These are phyloP conservation scores for Cymbopogon citratus DNA, from an alignment of 176 grass and related monocot genomes.

Conservation along the genomic window DNA sequence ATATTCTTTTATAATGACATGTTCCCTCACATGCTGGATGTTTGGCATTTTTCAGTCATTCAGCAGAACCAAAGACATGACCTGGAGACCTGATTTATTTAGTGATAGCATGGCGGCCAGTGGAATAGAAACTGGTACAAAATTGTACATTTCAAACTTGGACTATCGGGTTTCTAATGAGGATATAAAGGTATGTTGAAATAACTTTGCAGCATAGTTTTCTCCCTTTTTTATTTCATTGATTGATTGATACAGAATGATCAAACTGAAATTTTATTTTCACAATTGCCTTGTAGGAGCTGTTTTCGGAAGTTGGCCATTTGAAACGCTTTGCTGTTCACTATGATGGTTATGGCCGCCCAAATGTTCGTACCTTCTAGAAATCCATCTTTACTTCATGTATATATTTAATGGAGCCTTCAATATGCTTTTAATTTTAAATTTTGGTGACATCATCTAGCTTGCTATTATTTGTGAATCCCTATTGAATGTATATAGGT, in stretches of 20 bases:
- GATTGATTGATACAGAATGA: conserved; percentile 1
- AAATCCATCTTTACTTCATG: conserved; percentile 9
- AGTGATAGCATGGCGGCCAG: conserved; percentile 68
- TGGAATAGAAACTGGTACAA: conserved; percentile 83
- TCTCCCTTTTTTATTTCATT: background rate
- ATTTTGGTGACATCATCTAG: background rate
- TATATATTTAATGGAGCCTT: background rate
- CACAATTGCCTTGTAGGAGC: conserved; percentile 39
- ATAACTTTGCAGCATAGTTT: background rate
- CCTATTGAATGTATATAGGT: background rate
- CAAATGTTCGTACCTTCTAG: conserved; percentile 48
- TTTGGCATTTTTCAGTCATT: conserved; percentile 87
- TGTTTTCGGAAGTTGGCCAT: conserved; percentile 77
- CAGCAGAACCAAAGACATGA: conserved; percentile 86
- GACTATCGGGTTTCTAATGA: conserved; percentile 89
- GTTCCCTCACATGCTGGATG: conserved; percentile 47
- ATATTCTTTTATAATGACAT: conserved; percentile 26
- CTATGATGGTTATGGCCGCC: conserved; percentile 72
- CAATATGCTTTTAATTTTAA: background rate
- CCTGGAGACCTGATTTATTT: conserved; percentile 91
- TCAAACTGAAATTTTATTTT: conserved; percentile 28
- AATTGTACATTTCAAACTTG: conserved; percentile 96
- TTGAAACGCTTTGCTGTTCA: conserved; percentile 79
- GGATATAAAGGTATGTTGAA: conserved; percentile 91
- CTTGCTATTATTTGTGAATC: background rate